Evolutionary conservation across 495 filamentous ascomycete species (phyloP).

Genomic region (Ramalina intermedia): DNA sequence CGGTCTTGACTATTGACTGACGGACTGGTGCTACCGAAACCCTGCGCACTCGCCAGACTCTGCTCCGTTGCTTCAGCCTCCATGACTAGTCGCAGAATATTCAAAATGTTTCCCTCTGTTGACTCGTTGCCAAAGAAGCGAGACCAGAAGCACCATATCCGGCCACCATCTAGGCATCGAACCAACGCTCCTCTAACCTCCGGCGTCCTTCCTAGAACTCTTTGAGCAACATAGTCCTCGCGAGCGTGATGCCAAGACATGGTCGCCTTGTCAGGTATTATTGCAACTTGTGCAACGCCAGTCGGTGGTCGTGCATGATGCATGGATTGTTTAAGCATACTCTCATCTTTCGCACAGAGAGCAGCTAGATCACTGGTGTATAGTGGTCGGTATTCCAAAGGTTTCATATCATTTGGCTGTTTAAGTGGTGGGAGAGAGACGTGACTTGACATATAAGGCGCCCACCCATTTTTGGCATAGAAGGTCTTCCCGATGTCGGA

Average conservation of each 20-base stretch:
- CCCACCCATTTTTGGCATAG: conserved; percentile 74
- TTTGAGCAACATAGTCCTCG: conserved; percentile 64
- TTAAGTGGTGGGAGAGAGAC: conserved; percentile 41
- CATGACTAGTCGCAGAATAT: conserved; percentile 65
- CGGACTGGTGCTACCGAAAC: not conserved
- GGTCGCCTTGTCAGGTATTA: conserved; percentile 58
- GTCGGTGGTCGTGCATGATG: conserved; percentile 7
- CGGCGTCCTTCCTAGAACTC: conserved; percentile 38
- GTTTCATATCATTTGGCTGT: conserved; percentile 8
- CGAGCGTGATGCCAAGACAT: conserved; percentile 76
- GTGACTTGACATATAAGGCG: conserved; percentile 54
- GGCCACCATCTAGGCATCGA: conserved; percentile 30
- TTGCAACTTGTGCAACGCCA: conserved; percentile 40
- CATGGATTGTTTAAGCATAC: conserved; percentile 27
- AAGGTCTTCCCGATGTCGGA: conserved; percentile 95
- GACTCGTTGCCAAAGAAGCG: conserved; percentile 44
- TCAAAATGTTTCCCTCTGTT: conserved; percentile 50
- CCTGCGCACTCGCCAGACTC: conserved; percentile 20
- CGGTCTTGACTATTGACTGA: not conserved
- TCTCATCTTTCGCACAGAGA: conserved; percentile 45
- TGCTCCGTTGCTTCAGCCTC: conserved; percentile 36
- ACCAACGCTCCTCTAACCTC: conserved; percentile 55
- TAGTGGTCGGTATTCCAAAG: conserved; percentile 18
- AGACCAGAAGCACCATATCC: conserved; percentile 72
- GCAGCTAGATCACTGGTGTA: conserved; percentile 35